A percentile compares a stretch with the other conserved stretches of the same genome.
Evolutionary conservation across 805 yeast species (phyloP).

Genomic region (Ogataea pilisensis): DNA sequence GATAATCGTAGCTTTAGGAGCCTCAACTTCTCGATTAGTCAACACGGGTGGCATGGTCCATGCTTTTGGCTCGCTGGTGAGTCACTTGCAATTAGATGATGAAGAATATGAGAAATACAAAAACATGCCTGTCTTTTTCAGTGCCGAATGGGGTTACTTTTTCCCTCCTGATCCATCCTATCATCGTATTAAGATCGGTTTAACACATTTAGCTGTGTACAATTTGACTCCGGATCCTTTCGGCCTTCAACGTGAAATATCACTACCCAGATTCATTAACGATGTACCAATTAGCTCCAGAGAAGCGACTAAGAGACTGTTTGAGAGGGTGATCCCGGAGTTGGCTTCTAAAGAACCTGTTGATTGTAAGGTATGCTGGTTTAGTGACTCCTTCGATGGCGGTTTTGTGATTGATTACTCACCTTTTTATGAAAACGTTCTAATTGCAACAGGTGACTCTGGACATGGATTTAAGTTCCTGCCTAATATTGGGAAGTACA

Average conservation of each 20-base stretch:
- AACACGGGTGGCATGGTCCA: constrained; percentile 29
- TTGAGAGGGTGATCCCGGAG: constrained; percentile 33
- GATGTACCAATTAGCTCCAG: constrained; percentile 30
- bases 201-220: constrained; percentile 28
- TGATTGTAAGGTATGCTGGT: constrained; percentile 32
- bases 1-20: constrained; percentile 35
- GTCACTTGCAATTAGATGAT: constrained; percentile 34
- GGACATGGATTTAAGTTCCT: constrained; percentile 43
- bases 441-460: constrained; percentile 42
- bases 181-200: constrained; percentile 35
- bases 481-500: constrained; percentile 42
- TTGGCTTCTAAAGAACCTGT: constrained; percentile 28
- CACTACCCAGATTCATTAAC: constrained; percentile 33
- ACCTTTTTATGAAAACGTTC: constrained; percentile 30
- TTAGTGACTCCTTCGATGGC: constrained; percentile 35
- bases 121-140: constrained; percentile 39
- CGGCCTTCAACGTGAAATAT: constrained; percentile 17
- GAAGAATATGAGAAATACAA: constrained; percentile 34
- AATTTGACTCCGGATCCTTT: constrained; percentile 26
- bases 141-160: constrained; percentile 40
- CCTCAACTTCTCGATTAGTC: constrained; percentile 33
- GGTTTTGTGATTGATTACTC: constrained; percentile 36
- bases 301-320: constrained; percentile 23
- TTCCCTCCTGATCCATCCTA: constrained; percentile 43
- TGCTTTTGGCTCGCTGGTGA: constrained; percentile 35